phyloP scores from a whole-genome alignment of 805 yeast species.

The Saccharomycopsis fibuligera region DNA sequence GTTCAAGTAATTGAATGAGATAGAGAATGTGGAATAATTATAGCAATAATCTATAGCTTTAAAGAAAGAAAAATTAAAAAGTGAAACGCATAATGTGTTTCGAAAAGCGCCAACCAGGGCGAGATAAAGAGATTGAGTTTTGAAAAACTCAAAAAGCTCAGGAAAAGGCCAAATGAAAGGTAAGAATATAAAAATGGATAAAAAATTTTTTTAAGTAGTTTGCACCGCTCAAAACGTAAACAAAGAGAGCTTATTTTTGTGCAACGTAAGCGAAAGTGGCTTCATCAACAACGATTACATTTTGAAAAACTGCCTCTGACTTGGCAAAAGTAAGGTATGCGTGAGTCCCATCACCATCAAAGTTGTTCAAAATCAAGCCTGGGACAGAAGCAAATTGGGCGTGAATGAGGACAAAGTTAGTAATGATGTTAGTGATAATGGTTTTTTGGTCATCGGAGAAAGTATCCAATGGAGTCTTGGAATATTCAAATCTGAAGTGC shows the following conservation, averaged over 20 bases:
- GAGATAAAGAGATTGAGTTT: no score
- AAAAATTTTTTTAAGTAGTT: not conserved
- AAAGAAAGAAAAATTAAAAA: not conserved
- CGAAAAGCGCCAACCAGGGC: no score
- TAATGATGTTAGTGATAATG: slow-evolving; percentile 12
- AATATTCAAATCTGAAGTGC: slow-evolving; percentile 5
- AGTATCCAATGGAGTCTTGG: slow-evolving; percentile 1
- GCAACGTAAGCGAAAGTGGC: slow-evolving; percentile 14
- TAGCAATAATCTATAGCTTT: no score
- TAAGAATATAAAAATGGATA: not conserved
- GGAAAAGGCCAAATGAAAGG: not conserved
- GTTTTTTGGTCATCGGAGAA: slow-evolving; percentile 7
- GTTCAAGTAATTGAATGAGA: not conserved
- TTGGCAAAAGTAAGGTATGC: slow-evolving; percentile 18
- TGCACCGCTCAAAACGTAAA: not conserved
- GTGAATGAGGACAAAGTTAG: slow-evolving; percentile 9
- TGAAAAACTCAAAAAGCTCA: not conserved
- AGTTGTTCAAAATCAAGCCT: slow-evolving; percentile 15
- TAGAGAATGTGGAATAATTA: not conserved
- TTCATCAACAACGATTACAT: slow-evolving; percentile 15
- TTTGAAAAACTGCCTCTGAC: not conserved
- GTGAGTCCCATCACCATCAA: slow-evolving; percentile 18
- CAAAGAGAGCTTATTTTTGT: not conserved
- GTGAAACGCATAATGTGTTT: not conserved
- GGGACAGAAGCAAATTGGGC: slow-evolving; percentile 18